A percentile compares a stretch with the other conserved stretches of the same genome.
Conservation (phyloP, 1,284 basidiomycete genomes). For the Vanrija humicola region DNA sequence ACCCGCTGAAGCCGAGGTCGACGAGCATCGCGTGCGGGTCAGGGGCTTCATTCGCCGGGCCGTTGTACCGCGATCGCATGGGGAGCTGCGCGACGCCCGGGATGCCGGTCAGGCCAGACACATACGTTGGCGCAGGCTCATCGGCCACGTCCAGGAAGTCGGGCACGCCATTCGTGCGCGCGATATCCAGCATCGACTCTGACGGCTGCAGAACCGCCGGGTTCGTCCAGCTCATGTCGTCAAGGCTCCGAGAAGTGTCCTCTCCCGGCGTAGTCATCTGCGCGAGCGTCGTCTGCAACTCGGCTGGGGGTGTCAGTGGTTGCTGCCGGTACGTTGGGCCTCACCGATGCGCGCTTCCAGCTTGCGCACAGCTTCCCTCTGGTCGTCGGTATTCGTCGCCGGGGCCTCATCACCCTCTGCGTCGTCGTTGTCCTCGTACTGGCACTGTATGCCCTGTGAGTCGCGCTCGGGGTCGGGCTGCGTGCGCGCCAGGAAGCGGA, state of each 20-base stretch:
- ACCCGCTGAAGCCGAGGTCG: not conserved
- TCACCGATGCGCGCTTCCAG: constrained; percentile 37
- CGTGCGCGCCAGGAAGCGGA: constrained; percentile 21
- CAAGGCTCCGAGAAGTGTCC: not conserved
- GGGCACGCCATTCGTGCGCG: no score
- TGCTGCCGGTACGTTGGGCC: constrained; percentile 7
- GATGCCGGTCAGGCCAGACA: no score
- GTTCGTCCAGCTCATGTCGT: no score
- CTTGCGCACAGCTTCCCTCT: constrained; percentile 15
- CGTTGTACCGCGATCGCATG: no score
- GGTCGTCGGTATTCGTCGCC: not conserved
- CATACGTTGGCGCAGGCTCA: not conserved
- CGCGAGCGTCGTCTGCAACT: constrained; percentile 11
- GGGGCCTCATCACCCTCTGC: not conserved
- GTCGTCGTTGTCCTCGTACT: constrained; percentile 23
- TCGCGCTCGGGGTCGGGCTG: constrained; percentile 36
- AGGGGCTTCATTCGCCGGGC: no score
- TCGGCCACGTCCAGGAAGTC: no score
- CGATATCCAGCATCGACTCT: no score
- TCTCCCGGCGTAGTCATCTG: not conserved
- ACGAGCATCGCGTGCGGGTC: no score
- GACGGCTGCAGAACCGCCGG: no score
- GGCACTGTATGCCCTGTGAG: constrained; percentile 32
- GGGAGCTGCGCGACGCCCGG: no score
- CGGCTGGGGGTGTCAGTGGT: constrained; percentile 12